A percentile compares a stretch with the other conserved stretches of the same genome.
Conservation (phyloP, 495 filamentous ascomycete species). For the Paragyromitra xinjiangensis region DNA sequence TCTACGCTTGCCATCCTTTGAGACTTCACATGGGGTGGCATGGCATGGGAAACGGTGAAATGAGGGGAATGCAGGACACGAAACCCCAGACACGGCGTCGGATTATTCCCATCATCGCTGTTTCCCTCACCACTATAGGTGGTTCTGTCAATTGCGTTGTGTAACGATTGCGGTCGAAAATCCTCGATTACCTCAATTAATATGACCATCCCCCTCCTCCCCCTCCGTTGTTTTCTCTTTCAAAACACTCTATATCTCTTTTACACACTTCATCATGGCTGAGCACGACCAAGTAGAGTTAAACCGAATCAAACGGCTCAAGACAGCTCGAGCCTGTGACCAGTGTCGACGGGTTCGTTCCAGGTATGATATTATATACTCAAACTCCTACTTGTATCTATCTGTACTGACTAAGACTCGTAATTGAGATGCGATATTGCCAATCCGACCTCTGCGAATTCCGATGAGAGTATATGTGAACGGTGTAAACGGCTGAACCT, state of each 20-base stretch:
- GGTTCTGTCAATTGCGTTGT: neutral
- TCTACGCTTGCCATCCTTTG: neutral
- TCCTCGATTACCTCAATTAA: slow-evolving; percentile 27
- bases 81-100: slow-evolving; percentile 34
- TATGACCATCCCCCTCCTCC: neutral
- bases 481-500: slow-evolving; percentile 37
- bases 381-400: neutral
- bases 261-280: slow-evolving; percentile 22
- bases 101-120: slow-evolving; percentile 28
- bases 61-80: slow-evolving; percentile 30
- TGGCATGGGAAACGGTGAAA: slow-evolving; percentile 19
- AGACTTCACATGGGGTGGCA: neutral
- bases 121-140: neutral
- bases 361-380: slow-evolving; percentile 24
- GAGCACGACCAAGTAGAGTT: slow-evolving; percentile 32
- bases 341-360: slow-evolving; percentile 48
- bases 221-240: neutral
- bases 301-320: slow-evolving; percentile 47
- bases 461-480: slow-evolving; percentile 43
- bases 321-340: slow-evolving; percentile 48
- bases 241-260: neutral
- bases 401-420: slow-evolving; percentile 8
- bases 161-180: slow-evolving; percentile 19
- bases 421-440: slow-evolving; percentile 47
- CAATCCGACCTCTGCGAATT: slow-evolving; percentile 9